Evolutionary conservation across 2,329 filamentous ascomycete species (phyloP).

Genomic region (Mycosphaerella arachidis): DNA sequence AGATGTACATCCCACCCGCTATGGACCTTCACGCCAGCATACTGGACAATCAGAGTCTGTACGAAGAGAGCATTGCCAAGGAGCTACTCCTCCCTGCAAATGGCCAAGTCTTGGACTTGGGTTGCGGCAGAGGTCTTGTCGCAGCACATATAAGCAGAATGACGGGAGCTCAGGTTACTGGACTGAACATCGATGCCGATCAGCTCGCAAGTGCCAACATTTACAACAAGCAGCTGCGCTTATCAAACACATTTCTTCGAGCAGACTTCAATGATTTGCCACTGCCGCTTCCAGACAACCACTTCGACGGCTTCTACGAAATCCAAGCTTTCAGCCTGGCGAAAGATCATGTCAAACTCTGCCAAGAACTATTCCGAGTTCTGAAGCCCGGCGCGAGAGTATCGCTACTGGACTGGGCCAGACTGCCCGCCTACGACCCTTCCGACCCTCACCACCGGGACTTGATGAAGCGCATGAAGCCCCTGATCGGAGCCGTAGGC

Average conservation of each 20-base stretch:
- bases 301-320: constrained; percentile 31
- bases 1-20: constrained; percentile 29
- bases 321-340: constrained; percentile 30
- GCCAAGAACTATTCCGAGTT: constrained; percentile 24
- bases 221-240: constrained; percentile 21
- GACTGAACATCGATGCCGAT: constrained; percentile 29
- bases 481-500: constrained; percentile 29
- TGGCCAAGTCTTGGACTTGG: constrained; percentile 27
- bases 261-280: constrained; percentile 30
- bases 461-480: constrained; percentile 28
- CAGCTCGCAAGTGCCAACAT: constrained; percentile 25
- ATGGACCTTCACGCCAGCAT: constrained; percentile 22
- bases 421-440: constrained; percentile 25
- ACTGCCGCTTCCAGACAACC: constrained; percentile 21
- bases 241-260: constrained; percentile 23
- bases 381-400: constrained; percentile 28
- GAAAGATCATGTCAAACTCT: constrained; percentile 24
- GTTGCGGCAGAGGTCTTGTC: constrained; percentile 29
- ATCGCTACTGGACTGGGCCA: constrained; percentile 28
- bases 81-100: constrained; percentile 25
- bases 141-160: constrained; percentile 27
- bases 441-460: constrained; percentile 21
- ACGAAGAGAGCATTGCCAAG: constrained; percentile 26
- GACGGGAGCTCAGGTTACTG: constrained; percentile 26
- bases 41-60: constrained; percentile 26